Conservation (phyloP, 495 filamentous ascomycete species). For the Tuber magnatum region DNA sequence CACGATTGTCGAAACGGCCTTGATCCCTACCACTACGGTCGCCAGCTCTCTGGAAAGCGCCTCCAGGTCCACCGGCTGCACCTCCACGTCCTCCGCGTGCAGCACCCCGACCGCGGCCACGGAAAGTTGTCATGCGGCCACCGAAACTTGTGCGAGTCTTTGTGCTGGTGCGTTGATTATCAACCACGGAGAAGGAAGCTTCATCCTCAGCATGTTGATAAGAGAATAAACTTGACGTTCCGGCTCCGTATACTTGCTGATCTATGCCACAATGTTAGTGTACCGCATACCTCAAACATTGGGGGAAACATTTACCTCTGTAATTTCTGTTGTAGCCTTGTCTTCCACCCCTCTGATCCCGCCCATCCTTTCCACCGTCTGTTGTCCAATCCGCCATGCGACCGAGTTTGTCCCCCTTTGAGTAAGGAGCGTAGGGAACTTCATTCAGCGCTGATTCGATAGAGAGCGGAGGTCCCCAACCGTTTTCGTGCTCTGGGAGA, state of each 20-base stretch:
- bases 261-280: constrained; percentile 49
- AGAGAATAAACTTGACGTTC: constrained; percentile 76
- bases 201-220: constrained; percentile 90
- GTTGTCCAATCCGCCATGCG: constrained; percentile 98
- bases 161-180: constrained; percentile 74
- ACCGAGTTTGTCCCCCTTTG: constrained; percentile 95
- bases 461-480: constrained; percentile 80
- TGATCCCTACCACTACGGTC: constrained; percentile 52
- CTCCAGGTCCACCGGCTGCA: constrained; percentile 50
- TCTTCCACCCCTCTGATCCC: constrained; percentile 63
- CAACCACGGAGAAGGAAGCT: constrained; percentile 94
- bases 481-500: constrained; percentile 53
- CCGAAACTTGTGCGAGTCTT: constrained; percentile 73
- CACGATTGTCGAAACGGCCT: constrained; percentile 44
- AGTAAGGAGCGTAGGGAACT: constrained; percentile 94
- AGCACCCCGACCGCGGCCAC: constrained; percentile 71
- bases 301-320: constrained; percentile 57
- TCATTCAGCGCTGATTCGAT: constrained; percentile 78
- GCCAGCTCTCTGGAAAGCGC: constrained; percentile 55
- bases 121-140: constrained; percentile 76
- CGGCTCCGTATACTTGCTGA: constrained; percentile 93
- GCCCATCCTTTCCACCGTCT: constrained; percentile 71
- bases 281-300: constrained; percentile 13
- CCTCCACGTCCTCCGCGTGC: constrained; percentile 58
- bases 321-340: constrained; percentile 86